Percentiles rank a stretch among this genome's conserved stretches.
Evolutionary conservation across 2,329 filamentous ascomycete species (phyloP).

Genomic region (Ascosphaera acerosa): DNA sequence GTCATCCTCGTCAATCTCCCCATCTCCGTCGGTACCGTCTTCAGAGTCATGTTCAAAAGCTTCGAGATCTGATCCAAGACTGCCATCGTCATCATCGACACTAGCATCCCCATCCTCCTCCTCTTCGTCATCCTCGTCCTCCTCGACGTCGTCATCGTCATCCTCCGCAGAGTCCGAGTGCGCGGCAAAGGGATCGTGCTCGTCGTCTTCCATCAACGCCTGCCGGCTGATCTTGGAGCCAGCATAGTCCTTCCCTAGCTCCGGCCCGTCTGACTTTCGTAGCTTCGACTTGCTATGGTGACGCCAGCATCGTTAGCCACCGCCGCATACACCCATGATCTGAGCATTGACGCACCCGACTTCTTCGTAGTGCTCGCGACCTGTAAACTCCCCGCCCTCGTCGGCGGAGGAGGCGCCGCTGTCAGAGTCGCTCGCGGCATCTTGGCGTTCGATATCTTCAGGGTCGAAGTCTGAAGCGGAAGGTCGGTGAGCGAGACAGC

Average conservation of each 20-base stretch:
- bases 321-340: neutral
- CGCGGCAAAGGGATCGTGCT: conserved; percentile 21
- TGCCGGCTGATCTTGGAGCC: conserved; percentile 50
- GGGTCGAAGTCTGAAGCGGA: conserved; percentile 45
- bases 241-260: conserved; percentile 55
- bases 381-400: conserved; percentile 26
- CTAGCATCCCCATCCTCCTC: conserved; percentile 10
- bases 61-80: conserved; percentile 9
- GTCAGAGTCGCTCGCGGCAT: conserved; percentile 16
- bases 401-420: conserved; percentile 30
- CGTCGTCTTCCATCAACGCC: conserved; percentile 29
- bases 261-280: conserved; percentile 40
- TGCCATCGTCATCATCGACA: conserved; percentile 12
- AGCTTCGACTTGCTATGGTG: conserved; percentile 48
- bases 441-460: conserved; percentile 27
- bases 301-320: conserved; percentile 5
- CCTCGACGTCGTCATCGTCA: conserved; percentile 4
- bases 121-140: conserved; percentile 3
- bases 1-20: conserved; percentile 8
- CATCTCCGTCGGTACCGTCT: no score
- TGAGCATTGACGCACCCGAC: conserved; percentile 31
- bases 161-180: conserved; percentile 8
- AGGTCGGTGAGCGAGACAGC: conserved; percentile 1
- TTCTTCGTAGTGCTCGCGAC: conserved; percentile 64
- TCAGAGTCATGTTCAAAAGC: conserved; percentile 9